These are phyloP conservation scores for Singerocomus inundabilis DNA, from an alignment of 1,284 basidiomycete genomes.

Conservation along the genomic window DNA sequence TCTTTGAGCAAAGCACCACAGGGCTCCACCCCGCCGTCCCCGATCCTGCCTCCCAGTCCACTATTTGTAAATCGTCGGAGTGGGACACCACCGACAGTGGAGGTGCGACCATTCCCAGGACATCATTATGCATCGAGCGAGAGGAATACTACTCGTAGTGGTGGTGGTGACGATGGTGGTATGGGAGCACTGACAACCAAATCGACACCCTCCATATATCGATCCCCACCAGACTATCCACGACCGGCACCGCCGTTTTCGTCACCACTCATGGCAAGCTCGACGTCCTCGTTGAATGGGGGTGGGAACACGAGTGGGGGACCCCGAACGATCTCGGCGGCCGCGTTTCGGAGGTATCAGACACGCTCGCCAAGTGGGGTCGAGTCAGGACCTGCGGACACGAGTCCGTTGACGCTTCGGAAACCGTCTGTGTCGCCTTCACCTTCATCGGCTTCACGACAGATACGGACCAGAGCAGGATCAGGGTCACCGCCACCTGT, in stretches of 20 bases:
- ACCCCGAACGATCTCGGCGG: conserved; percentile 65
- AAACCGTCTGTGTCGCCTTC: conserved; percentile 20
- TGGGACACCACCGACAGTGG: conserved; percentile 2
- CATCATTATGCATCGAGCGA: conserved; percentile 7
- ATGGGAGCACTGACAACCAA: conserved; percentile 1
- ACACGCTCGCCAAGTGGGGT: conserved; percentile 34
- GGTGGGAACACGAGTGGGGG: conserved; percentile 11
- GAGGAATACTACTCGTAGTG: too few species aligned
- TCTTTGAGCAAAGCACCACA: conserved; percentile 3
- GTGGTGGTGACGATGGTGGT: too few species aligned
- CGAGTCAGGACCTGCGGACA: conserved; percentile 36
- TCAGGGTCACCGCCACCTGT: conserved; percentile 2
- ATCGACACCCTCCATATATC: conserved; percentile 34
- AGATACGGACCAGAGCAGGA: background rate
- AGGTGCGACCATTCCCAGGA: conserved; percentile 4
- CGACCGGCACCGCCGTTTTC: conserved; percentile 31
- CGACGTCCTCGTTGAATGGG: conserved; percentile 36
- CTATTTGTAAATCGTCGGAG: conserved; percentile 26
- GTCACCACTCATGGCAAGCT: conserved; percentile 30
- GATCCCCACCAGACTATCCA: conserved; percentile 39
- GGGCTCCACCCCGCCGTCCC: conserved; percentile 26
- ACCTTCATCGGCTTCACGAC: background rate
- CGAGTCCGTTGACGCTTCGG: conserved; percentile 48
- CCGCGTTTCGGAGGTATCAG: conserved; percentile 65
- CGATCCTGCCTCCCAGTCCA: conserved; percentile 30